phyloP scores from a whole-genome alignment of 2,329 filamentous ascomycete genomes.

The Rhynchosporium agropyri region DNA sequence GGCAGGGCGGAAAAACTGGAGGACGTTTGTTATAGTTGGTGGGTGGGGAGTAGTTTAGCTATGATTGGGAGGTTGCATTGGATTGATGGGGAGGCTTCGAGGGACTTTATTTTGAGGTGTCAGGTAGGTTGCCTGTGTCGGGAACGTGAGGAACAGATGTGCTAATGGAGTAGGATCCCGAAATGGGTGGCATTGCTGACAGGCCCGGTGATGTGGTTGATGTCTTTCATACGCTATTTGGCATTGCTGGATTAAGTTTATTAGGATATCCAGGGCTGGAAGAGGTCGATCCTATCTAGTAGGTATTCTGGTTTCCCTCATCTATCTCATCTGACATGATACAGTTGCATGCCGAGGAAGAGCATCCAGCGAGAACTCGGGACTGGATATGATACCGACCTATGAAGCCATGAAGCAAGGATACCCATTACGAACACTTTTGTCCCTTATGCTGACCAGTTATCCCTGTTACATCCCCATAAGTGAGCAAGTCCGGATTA shows the following conservation, averaged over 20 bases:
- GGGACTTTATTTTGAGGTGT: slow-evolving; percentile 80
- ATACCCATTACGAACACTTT: not conserved
- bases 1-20: slow-evolving; percentile 93
- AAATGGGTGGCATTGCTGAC: slow-evolving; percentile 85
- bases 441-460: too few species aligned
- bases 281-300: slow-evolving; percentile 87
- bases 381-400: slow-evolving; percentile 37
- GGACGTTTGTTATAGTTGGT: slow-evolving; percentile 99
- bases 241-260: slow-evolving; percentile 83
- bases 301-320: slow-evolving; percentile 41
- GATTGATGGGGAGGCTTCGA: slow-evolving; percentile 84
- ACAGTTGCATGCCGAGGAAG: slow-evolving; percentile 70
- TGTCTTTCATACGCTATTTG: slow-evolving; percentile 94
- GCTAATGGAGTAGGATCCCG: slow-evolving; percentile 67
- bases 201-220: slow-evolving; percentile 93
- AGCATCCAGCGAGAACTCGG: slow-evolving; percentile 63
- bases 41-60: slow-evolving; percentile 88
- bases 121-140: slow-evolving; percentile 69
- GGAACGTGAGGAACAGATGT: slow-evolving; percentile 45
- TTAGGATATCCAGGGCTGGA: slow-evolving; percentile 75
- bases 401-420: slow-evolving; percentile 9
- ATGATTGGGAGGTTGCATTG: slow-evolving; percentile 89
- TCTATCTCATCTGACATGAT: slow-evolving; percentile 26
- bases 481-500: not conserved
- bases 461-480: too few species aligned